Base-by-base conservation (phyloP, 257 asterid genomes). In the Nyctanthes arbortristis region DNA sequence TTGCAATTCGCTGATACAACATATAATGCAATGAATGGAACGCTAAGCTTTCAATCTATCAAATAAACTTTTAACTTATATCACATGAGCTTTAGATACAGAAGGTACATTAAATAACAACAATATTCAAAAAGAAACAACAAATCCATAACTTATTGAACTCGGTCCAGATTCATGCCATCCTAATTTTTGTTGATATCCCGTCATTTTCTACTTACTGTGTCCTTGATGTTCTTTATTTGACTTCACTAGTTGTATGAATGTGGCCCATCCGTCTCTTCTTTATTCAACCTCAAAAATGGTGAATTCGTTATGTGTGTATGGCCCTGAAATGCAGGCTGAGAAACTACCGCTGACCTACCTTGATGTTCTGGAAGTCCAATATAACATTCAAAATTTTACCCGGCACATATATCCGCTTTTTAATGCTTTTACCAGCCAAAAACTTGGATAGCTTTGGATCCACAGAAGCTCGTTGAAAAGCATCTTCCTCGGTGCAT, bases 401-500 rank as follows among this genome's bases (percentile, higher is more conserved):
- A 34, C 95, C 91, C 2, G 96, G 86, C 33, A 94, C 96, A 28
- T 82, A 94, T 14, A 94, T 89, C 45, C 84, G 82, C 84, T 89
- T 91, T 79, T 81, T 89, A 63, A 94, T 84, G n/a, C 75, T 69
- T 79, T 83, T 81, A 3, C 96, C 97, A 6, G 75, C 85, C 63
- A 91, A 77, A 59, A 63, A 88, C 72, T 82, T 91, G 73, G 90
- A 85, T 35, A 94, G 63, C 76, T 82, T 94, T 12, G 91, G 67
- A 87, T 94, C 96, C 16, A 30, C 18, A 25, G 88, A 85, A 82
- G 99, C 97, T 33, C 84, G 82, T 54, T 49, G 45, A 68, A 89
- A 81, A 27, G 97, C 97, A 58, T 88, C 91, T 43, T 89, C 97
- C 82, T 91, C 97, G 0, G 87, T 76, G 77, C 96, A 94, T 52